phyloP scores from a whole-genome alignment of 78 protist genomes.

The Dictyostelium citrinum region DNA sequence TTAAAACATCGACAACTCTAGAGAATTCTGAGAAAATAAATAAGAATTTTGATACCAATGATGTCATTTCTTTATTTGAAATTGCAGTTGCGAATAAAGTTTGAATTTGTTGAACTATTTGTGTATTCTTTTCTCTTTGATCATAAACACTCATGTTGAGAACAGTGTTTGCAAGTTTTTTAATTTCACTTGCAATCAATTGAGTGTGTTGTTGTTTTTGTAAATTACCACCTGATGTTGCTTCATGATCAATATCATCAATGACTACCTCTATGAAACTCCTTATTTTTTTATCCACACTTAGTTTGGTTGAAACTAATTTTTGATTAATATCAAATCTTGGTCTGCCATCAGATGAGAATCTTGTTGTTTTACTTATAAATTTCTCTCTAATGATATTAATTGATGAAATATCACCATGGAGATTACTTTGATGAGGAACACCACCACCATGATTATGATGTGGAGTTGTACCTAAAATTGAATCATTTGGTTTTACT shows the following conservation, averaged over 20 bases:
- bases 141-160: slow-evolving; percentile 28
- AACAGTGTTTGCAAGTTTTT: not conserved
- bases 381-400: slow-evolving; percentile 22
- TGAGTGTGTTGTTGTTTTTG: not conserved
- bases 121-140: slow-evolving; percentile 27
- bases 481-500: slow-evolving; percentile 70
- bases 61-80: slow-evolving; percentile 1
- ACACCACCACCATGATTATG: not conserved
- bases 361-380: slow-evolving; percentile 15
- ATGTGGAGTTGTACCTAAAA: not conserved
- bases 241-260: not conserved
- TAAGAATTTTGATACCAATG: slow-evolving; percentile 21
- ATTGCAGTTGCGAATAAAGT: not conserved
- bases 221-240: not conserved
- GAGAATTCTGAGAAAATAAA: slow-evolving; percentile 71
- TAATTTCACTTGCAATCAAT: not conserved
- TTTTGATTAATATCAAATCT: slow-evolving; percentile 70
- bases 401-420: not conserved
- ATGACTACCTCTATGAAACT: not conserved
- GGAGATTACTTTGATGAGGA: not conserved
- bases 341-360: slow-evolving; percentile 49
- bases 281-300: slow-evolving; percentile 27
- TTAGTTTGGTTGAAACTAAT: slow-evolving; percentile 13
- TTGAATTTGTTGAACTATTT: slow-evolving; percentile 48
- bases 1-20: slow-evolving; percentile 69